Percentiles rank a stretch among this genome's conserved stretches.
Evolutionary conservation across 352 stramenopile genomes (phyloP).

Genomic region (Pythium diclinum): DNA sequence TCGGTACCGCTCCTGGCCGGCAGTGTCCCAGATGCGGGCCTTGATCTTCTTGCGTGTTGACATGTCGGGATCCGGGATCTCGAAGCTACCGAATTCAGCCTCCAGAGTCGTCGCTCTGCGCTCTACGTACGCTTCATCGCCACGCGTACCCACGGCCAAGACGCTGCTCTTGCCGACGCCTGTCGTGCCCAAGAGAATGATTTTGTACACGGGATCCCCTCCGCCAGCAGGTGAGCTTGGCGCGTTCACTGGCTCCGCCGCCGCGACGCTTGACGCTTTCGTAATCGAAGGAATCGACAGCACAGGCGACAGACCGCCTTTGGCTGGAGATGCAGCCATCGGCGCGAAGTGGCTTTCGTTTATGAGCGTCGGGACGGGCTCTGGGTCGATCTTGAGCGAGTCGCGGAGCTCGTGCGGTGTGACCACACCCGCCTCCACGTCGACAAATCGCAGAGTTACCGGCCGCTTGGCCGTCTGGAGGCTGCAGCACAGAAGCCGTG

Average conservation of each 20-base stretch:
- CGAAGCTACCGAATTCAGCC: slow-evolving; percentile 70
- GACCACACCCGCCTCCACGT: slow-evolving; percentile 75
- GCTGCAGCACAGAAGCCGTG: slow-evolving; percentile 15
- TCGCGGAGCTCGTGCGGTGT: slow-evolving; percentile 70
- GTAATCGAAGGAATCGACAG: background rate
- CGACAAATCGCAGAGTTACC: slow-evolving; percentile 63
- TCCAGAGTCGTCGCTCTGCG: slow-evolving; percentile 61
- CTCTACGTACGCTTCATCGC: slow-evolving; percentile 62
- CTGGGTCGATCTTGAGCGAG: slow-evolving; percentile 46
- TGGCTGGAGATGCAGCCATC: background rate
- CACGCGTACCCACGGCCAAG: slow-evolving; percentile 57
- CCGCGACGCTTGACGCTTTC: slow-evolving; percentile 6
- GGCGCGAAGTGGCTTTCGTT: background rate
- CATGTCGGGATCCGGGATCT: slow-evolving; percentile 56
- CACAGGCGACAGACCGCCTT: background rate
- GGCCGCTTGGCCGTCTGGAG: slow-evolving; percentile 56
- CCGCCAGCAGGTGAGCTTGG: background rate
- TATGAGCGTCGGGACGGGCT: slow-evolving; percentile 21
- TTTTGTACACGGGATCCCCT: slow-evolving; percentile 53
- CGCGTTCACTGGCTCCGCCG: slow-evolving; percentile 16
- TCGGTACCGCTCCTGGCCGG: slow-evolving; percentile 87
- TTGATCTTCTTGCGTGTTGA: slow-evolving; percentile 54
- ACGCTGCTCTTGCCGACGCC: slow-evolving; percentile 80
- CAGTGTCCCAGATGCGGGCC: slow-evolving; percentile 89
- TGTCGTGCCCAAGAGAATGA: slow-evolving; percentile 75